Conservation (phyloP, 2,329 filamentous ascomycete species). For the Phaeosphaeria sp. region DNA sequence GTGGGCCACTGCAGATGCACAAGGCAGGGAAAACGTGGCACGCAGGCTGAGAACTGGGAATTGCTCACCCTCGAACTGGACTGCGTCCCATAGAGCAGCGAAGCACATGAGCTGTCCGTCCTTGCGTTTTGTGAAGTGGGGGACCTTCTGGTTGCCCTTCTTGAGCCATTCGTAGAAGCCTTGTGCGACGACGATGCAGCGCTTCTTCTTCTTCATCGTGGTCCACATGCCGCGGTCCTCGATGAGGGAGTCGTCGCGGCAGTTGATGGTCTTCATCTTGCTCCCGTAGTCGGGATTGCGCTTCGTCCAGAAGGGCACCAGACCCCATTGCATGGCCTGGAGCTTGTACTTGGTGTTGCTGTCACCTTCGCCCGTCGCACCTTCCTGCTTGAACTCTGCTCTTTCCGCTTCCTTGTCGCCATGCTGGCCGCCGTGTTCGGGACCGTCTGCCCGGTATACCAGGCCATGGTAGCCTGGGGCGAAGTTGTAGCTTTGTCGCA, state of each 20-base stretch:
- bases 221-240: slow-evolving; percentile 86
- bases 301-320: slow-evolving; percentile 94
- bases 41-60: slow-evolving; percentile 20
- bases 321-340: slow-evolving; percentile 92
- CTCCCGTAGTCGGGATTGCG: slow-evolving; percentile 77
- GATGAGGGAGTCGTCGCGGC: slow-evolving; percentile 83
- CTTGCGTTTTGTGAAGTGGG: slow-evolving; percentile 81
- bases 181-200: slow-evolving; percentile 86
- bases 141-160: slow-evolving; percentile 80
- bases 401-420: slow-evolving; percentile 5
- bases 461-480: slow-evolving; percentile 85
- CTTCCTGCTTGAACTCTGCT: slow-evolving; percentile 11
- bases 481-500: slow-evolving; percentile 87
- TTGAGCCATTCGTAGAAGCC: slow-evolving; percentile 98
- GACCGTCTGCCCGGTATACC: slow-evolving; percentile 80
- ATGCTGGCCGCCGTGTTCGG: slow-evolving; percentile 61
- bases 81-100: slow-evolving; percentile 90
- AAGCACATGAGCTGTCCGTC: slow-evolving; percentile 87
- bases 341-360: slow-evolving; percentile 72
- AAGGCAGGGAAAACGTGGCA: slow-evolving; percentile 26
- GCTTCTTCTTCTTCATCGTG: slow-evolving; percentile 85
- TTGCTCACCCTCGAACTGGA: slow-evolving; percentile 73
- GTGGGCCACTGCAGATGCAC: slow-evolving; percentile 13
- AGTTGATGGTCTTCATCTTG: slow-evolving; percentile 91
- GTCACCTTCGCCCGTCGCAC: slow-evolving; percentile 18